These are phyloP conservation scores for Xerocomus minutiporus DNA, from an alignment of 1,284 basidiomycete species.

Conservation along the genomic window DNA sequence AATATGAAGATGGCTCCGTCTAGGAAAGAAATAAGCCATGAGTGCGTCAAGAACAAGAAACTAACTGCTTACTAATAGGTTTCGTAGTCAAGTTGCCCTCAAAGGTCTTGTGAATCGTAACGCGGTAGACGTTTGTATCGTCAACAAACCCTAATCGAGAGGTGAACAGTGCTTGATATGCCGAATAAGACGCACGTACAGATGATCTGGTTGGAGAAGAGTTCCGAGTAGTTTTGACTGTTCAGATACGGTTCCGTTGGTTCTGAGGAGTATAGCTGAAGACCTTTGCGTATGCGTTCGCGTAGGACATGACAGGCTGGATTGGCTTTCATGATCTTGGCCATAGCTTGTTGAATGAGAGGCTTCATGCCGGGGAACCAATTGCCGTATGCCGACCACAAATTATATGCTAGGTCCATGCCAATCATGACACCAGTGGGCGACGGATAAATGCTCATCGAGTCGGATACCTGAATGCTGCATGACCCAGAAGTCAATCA, in stretches of 20 bases:
- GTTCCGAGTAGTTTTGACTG: constrained; percentile 95
- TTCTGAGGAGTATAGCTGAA: constrained; percentile 98
- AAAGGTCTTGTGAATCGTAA: constrained; percentile 99
- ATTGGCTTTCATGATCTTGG: constrained; percentile 99
- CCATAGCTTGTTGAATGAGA: constrained; percentile 97
- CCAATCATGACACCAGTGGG: constrained; percentile 98
- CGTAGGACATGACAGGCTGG: constrained; percentile 97
- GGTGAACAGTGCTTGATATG: constrained; percentile 6
- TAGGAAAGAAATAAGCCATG: constrained; percentile 25
- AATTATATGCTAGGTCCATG: constrained; percentile 96
- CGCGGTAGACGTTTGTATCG: constrained; percentile 99
- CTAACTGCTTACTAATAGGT: constrained; percentile 74
- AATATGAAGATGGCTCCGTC: constrained; percentile 99
- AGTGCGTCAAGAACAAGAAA: neutral
- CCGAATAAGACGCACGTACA: constrained; percentile 50
- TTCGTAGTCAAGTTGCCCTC: constrained; percentile 99
- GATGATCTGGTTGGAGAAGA: constrained; percentile 99
- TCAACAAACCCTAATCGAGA: constrained; percentile 82
- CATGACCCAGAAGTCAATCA: constrained; percentile 1
- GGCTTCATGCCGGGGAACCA: constrained; percentile 99
- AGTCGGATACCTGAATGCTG: constrained; percentile 71
- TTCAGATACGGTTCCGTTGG: constrained; percentile 99
- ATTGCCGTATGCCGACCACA: constrained; percentile 99
- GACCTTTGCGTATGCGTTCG: constrained; percentile 97
- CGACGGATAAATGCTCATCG: constrained; percentile 97